phyloP scores from a whole-genome alignment of 768 basidiomycete genomes.

The Saitozyma podzolica region DNA sequence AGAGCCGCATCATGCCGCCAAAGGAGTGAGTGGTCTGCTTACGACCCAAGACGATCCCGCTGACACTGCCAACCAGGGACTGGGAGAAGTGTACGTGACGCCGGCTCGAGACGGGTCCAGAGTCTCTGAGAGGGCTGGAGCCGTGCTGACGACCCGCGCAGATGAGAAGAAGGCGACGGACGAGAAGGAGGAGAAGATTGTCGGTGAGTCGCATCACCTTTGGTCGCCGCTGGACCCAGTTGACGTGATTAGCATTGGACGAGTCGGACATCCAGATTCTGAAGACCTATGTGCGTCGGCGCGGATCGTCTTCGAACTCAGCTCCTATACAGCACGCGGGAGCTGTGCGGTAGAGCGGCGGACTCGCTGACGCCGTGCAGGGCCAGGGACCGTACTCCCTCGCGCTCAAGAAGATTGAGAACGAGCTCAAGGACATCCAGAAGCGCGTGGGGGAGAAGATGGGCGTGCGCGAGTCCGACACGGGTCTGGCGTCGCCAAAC shows the following conservation, averaged over 20 bases:
- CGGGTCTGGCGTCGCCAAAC: slow-evolving; percentile 93
- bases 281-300: slow-evolving; percentile 79
- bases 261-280: slow-evolving; percentile 98
- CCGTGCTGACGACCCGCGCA: slow-evolving; percentile 46
- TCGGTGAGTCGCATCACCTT: slow-evolving; percentile 58
- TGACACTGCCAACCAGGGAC: slow-evolving; percentile 61
- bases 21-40: slow-evolving; percentile 73
- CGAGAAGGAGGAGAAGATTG: slow-evolving; percentile 92
- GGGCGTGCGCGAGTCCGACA: slow-evolving; percentile 98
- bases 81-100: slow-evolving; percentile 89
- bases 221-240: slow-evolving; percentile 5
- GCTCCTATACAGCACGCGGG: too few species aligned
- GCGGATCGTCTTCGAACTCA: too few species aligned
- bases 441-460: slow-evolving; percentile 98
- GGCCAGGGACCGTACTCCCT: slow-evolving; percentile 97
- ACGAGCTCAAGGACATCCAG: slow-evolving; percentile 92
- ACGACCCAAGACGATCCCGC: too few species aligned
- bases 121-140: slow-evolving; percentile 4
- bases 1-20: slow-evolving; percentile 68
- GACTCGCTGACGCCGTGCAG: slow-evolving; percentile 57
- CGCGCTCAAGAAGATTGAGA: slow-evolving; percentile 81
- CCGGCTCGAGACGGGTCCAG: too few species aligned
- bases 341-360: too few species aligned
- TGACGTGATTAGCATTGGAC: slow-evolving; percentile 69
- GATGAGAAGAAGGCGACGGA: slow-evolving; percentile 77